A percentile compares a stretch with the other conserved stretches of the same genome.
phyloP scores from a whole-genome alignment of 805 yeast species.

The Wickerhamomyces silvicola region DNA sequence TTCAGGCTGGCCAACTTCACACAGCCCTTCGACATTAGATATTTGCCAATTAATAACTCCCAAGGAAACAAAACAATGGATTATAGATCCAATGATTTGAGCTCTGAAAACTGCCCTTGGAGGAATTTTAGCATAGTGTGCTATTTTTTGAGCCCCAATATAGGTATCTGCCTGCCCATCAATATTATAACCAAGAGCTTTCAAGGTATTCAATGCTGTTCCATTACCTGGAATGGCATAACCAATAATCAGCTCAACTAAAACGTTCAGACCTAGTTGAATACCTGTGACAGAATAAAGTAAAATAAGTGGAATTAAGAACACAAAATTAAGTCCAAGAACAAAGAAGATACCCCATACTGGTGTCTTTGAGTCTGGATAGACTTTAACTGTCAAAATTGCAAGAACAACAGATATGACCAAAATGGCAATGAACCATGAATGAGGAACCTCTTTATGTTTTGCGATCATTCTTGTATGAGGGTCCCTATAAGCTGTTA shows the following conservation, averaged over 20 bases:
- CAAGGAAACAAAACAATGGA: conserved; percentile 26
- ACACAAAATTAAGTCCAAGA: conserved; percentile 39
- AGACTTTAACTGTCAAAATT: conserved; percentile 34
- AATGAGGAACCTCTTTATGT: conserved; percentile 52
- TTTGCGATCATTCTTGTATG: conserved; percentile 48
- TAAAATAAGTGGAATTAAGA: conserved; percentile 41
- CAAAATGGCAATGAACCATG: conserved; percentile 42
- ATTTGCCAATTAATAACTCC: conserved; percentile 31
- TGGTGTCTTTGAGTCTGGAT: conserved; percentile 40
- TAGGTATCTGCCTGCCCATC: conserved; percentile 60
- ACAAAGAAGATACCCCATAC: conserved; percentile 51
- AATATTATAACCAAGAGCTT: conserved; percentile 50
- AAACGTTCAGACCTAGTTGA: conserved; percentile 40
- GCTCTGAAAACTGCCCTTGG: conserved; percentile 52
- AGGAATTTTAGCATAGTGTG: conserved; percentile 52
- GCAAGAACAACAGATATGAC: conserved; percentile 36
- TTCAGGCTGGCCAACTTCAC: conserved; percentile 29
- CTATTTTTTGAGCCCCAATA: conserved; percentile 35
- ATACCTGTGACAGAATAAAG: conserved; percentile 41
- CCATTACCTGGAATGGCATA: conserved; percentile 50
- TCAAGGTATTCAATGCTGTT: conserved; percentile 41
- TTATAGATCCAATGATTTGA: conserved; percentile 28
- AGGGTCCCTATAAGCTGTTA: conserved; percentile 37
- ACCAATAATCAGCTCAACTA: conserved; percentile 48
- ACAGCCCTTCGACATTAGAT: conserved; percentile 26